A percentile compares a stretch with the other conserved stretches of the same genome.
phyloP scores from a whole-genome alignment of 2,329 filamentous ascomycete genomes.

The Paecilomyces formosus region DNA sequence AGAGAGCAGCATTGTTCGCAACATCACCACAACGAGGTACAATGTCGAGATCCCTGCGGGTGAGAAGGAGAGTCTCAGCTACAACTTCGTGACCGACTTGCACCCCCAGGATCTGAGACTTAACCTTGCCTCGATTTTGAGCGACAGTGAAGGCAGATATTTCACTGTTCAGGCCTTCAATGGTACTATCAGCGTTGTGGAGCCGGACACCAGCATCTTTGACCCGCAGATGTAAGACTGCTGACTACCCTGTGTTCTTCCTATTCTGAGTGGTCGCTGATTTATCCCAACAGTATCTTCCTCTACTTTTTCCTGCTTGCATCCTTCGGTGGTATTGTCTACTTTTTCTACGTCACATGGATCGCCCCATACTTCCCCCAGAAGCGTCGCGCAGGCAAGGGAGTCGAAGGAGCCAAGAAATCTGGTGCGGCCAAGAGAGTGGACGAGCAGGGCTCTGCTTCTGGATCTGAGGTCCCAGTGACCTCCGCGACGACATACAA shows the following conservation, averaged over 20 bases:
- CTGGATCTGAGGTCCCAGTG: constrained; percentile 63
- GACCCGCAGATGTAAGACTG: constrained; percentile 87
- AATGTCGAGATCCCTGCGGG: constrained; percentile 66
- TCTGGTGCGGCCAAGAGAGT: constrained; percentile 61
- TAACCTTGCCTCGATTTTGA: constrained; percentile 67
- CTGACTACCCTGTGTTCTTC: not conserved
- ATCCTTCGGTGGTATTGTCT: constrained; percentile 70
- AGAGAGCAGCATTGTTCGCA: constrained; percentile 62
- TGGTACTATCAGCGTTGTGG: constrained; percentile 76
- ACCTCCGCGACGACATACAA: constrained; percentile 71
- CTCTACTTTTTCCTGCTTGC: constrained; percentile 85
- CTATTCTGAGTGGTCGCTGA: constrained; percentile 7
- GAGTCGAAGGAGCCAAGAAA: constrained; percentile 55
- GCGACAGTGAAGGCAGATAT: constrained; percentile 57
- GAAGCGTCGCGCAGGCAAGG: constrained; percentile 53
- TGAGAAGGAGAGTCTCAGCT: constrained; percentile 68
- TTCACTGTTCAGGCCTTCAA: constrained; percentile 77
- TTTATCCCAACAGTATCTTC: constrained; percentile 64
- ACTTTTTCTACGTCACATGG: constrained; percentile 99
- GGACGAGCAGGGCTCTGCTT: constrained; percentile 56
- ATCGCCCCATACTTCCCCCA: constrained; percentile 93
- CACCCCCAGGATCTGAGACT: constrained; percentile 82
- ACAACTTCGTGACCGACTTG: constrained; percentile 82
- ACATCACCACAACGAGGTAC: constrained; percentile 73
- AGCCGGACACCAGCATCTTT: constrained; percentile 83